Evolutionary conservation across 305 asterid species (phyloP), one percentile per base, ranked within the genome.

Genomic region (Lippia alba): DNA sequence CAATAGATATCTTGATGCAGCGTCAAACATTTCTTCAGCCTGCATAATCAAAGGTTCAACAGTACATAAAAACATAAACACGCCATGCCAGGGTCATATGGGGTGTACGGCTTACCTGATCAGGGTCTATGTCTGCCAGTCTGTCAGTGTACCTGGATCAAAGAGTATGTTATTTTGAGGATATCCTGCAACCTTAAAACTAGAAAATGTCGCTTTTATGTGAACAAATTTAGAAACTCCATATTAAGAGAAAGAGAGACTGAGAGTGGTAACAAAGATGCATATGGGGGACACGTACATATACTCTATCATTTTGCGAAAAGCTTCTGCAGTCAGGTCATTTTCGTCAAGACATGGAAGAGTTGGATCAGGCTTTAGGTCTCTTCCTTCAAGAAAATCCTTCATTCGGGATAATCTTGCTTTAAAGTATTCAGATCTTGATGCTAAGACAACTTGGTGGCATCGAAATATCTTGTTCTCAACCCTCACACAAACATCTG

Each of bases 1-100:
- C 78, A 94, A 80, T 60, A 94, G 86, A 77, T 94, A 94, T 81
- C 99, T 94, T 61, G 99, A 94, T 67, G 97, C 96, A 73, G 96
- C 96, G 77, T 94, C 97, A 81, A 94, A 85, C 91, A 94, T 83
- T 72, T 91, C 97, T 78, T 91, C 97, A 58, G 96, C 93, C 97
- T 94, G 87, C 76, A 73, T 24, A 33, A 71, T 36, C 36, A 67
- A 71, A 78, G 46, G 44, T 67, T 77, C 44, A 71, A 70, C 57
- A 48, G 24, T 17, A 69, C 41, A 15, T 20, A 34, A 60, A 71
- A 63, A 56, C 16, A 70, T 48, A 64, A 50, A 2, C 41, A 50
- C 8, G 68, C 33, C 69, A 11, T 15, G 41, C 36, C 33, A 53
- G 50, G 50, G 7, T 56, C 30, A 71, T 64, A 68, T 32, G 69